A percentile compares a stretch with the other conserved stretches of the same genome.
Evolutionary conservation across 2,329 filamentous ascomycete species (phyloP).

Genomic region (Tolypocladium amazonense): DNA sequence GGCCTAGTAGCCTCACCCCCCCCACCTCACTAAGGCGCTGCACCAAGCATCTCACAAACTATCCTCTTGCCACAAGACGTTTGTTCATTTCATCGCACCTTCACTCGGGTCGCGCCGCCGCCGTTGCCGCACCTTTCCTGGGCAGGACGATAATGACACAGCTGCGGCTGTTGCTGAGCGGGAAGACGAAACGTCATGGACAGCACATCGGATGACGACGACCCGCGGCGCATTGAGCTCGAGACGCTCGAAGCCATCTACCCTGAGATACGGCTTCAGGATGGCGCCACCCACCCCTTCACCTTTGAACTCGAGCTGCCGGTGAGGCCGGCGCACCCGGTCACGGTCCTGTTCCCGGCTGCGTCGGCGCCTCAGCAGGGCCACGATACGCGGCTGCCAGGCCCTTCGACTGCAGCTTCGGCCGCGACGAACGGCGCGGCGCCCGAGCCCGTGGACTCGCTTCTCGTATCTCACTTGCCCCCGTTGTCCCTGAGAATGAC

Average conservation of each 20-base stretch:
- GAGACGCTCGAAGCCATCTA: conserved; percentile 53
- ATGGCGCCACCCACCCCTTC: conserved; percentile 27
- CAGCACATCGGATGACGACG: conserved; percentile 38
- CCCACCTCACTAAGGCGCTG: background rate
- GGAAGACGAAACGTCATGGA: conserved; percentile 20
- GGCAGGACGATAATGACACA: conserved; percentile 1
- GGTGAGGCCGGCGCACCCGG: conserved; percentile 40
- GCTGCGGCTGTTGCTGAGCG: background rate
- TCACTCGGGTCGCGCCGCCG: background rate
- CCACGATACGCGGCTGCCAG: background rate
- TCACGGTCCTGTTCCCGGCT: conserved; percentile 48
- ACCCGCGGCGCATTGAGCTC: conserved; percentile 48
- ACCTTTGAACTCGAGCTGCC: conserved; percentile 47
- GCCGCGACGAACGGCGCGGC: conserved; percentile 1
- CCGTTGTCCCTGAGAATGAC: conserved; percentile 41
- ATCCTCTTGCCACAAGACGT: background rate
- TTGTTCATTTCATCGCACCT: background rate
- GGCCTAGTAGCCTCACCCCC: background rate
- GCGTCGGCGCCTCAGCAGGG: conserved; percentile 14
- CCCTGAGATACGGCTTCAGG: conserved; percentile 44
- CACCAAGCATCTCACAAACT: background rate
- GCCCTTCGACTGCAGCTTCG: background rate
- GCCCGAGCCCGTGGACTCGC: conserved; percentile 27
- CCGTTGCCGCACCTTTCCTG: background rate
- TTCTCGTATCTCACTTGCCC: conserved; percentile 46